Conservation (phyloP, 2,329 filamentous ascomycete species). For the Calonectria honghensis region DNA sequence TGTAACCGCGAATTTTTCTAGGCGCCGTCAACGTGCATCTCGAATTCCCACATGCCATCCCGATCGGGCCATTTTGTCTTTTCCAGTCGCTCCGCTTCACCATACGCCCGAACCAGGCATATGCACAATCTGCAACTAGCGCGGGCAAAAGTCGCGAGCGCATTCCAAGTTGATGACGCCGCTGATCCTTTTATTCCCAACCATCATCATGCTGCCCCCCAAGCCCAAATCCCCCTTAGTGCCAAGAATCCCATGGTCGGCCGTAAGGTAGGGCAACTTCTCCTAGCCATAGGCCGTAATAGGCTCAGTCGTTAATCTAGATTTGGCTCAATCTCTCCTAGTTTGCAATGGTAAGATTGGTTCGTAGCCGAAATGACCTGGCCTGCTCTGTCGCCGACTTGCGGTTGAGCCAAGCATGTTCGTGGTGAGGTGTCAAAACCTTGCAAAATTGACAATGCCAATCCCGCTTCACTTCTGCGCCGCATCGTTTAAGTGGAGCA, state of each 20-base stretch:
- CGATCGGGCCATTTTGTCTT: neutral
- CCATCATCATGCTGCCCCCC: neutral
- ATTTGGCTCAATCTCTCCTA: slow-evolving; percentile 1
- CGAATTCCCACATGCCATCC: neutral
- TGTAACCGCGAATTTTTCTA: neutral
- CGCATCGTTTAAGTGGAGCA: neutral
- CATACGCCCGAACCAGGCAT: neutral
- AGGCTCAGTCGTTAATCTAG: neutral
- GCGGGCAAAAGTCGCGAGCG: neutral
- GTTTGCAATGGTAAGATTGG: neutral
- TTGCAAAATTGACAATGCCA: neutral
- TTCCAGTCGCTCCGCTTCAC: neutral
- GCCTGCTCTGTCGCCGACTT: neutral
- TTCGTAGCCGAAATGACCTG: neutral
- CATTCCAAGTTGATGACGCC: slow-evolving; percentile 3
- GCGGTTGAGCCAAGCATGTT: neutral
- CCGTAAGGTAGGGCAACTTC: neutral
- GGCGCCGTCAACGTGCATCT: neutral
- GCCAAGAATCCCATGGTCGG: neutral
- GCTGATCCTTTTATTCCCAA: neutral
- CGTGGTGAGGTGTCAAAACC: neutral
- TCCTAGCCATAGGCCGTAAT: neutral
- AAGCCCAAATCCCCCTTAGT: neutral
- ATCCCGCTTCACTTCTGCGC: slow-evolving; percentile 5
- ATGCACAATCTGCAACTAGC: neutral